Evolutionary conservation across 2,329 filamentous ascomycete species (phyloP).

Genomic region (Colletotrichum spinosum): DNA sequence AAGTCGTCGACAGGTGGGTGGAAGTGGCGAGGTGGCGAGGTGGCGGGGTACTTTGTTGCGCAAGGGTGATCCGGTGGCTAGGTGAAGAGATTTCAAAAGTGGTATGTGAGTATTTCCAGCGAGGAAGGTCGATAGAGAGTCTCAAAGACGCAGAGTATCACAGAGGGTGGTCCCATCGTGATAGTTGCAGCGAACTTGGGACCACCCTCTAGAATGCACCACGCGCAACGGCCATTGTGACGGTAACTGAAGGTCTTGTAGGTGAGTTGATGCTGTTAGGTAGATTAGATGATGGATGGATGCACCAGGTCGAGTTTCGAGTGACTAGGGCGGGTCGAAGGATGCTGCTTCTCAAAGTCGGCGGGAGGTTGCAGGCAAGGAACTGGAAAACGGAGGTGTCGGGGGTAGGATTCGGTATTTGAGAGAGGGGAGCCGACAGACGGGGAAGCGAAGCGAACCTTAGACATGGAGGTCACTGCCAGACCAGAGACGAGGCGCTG

Average conservation of each 20-base stretch:
- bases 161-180: slow-evolving; percentile 69
- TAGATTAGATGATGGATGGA: neutral
- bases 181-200: slow-evolving; percentile 53
- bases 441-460: slow-evolving; percentile 16
- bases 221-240: slow-evolving; percentile 46
- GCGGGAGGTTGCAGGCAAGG: neutral
- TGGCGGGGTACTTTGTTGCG: slow-evolving; percentile 23
- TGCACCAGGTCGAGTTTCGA: neutral
- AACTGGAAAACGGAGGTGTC: slow-evolving; percentile 1
- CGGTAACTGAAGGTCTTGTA: neutral
- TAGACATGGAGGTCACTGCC: slow-evolving; percentile 26
- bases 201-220: slow-evolving; percentile 68
- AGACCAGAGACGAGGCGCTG: neutral
- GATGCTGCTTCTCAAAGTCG: slow-evolving; percentile 9
- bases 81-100: slow-evolving; percentile 33
- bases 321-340: neutral
- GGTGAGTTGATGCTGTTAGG: slow-evolving; percentile 3
- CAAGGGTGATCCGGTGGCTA: slow-evolving; percentile 24
- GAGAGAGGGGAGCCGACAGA: slow-evolving; percentile 20
- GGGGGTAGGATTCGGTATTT: slow-evolving; percentile 26
- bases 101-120: neutral
- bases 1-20: neutral
- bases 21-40: slow-evolving; percentile 33
- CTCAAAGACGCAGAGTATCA: slow-evolving; percentile 51
- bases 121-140: slow-evolving; percentile 27